Base-by-base conservation (phyloP, 306 rosid genomes). In the Quercus bicolor region DNA sequence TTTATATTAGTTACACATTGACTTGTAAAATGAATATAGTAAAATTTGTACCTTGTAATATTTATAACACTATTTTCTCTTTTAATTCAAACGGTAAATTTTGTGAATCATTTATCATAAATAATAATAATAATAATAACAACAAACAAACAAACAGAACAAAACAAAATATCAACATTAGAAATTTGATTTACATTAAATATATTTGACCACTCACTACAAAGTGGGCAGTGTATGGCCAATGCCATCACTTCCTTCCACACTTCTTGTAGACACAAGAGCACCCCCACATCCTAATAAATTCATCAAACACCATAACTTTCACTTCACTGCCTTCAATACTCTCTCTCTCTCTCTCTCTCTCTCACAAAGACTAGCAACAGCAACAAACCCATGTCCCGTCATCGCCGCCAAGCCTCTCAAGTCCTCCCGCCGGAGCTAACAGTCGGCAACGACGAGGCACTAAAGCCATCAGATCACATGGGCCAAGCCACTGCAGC, bases 391-490 rank as follows among this genome's bases (percentile, higher is more conserved):
- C 24, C 24, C 57, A 57, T 82, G 85, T 72, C 85, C 24, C 85
- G 85, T 15, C 85, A 82, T 59, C 81, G 78, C 19, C 75, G 85
- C 29, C 85, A 77, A 60, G 75, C 71, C 24, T 82, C 85, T 11
- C 81, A 18, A 19, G 74, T 65, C 40, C 78, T 73, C 18, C 75
- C 75, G 21, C 71, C 75, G 48, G 85, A 82, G 45, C 13, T 82
- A 16, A 40, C 64, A 56, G 52, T 75, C 16, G 78, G 81, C 59
- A 56, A 76, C n/a, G 77, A 76, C n/a, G 77, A 71, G 40, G 64
- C 74, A 2, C 56, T 56, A 26, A 80, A 10, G 52, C 56, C 56
- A 15, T 23, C 43, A 8, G 85, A 81, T 40, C 11, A 40, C 21
- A 5, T 64, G 24, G 26, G 52, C 53, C 75, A 64, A 12, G 65